Evolutionary conservation across 805 yeast genomes (phyloP), one percentile per base, ranked within the genome.

Genomic region (Tanozyma kutaoensis): DNA sequence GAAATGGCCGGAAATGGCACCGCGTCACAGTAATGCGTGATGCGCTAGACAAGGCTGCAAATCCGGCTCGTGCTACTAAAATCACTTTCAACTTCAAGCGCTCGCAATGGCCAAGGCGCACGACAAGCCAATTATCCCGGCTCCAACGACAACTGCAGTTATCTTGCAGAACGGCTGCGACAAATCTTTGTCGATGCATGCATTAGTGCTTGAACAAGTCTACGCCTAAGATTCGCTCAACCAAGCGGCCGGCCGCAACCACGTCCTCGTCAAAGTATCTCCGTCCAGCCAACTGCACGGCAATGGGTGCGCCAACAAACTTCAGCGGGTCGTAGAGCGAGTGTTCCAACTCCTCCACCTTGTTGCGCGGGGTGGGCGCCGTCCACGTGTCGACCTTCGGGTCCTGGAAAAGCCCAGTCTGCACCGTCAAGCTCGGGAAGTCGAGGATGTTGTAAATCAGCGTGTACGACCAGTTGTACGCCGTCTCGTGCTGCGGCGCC

Each of bases 391-490:
- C 85, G 22, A 63, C 34, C 5, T 35, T 33, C 17, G 74, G 69
- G 45, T 75, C 80, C 42, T 64, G 78, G 36, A 47, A 55, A 36
- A 73, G 50, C 8, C 79, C 72, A 4, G 81, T 65, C 40, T 78
- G 84, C 52, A 71, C 57, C 2, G 64, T 60, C 33, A 75, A 67
- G 22, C 74, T 69, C 23, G 93, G 85, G 42, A 70, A 60, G 48
- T 80, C 93, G 35, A 77, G 49, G 31, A 78, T 44, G 52, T 79
- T 79, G 69, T 72, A 80, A 35, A 76, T 60, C 2, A 84, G 55
- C 5, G 88, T 77, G 58, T 80, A 80, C 3, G 86, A 78, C 86
- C 91, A 80, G 50, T 76, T 76, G 46, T 66, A 69, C 5, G 76
- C 65, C 27, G 64, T 59, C 25, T 66, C 69, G 14, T 77, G 69